Evolutionary conservation across 2,329 filamentous ascomycete genomes (phyloP).

Genomic region (Epichloe coenophiala): DNA sequence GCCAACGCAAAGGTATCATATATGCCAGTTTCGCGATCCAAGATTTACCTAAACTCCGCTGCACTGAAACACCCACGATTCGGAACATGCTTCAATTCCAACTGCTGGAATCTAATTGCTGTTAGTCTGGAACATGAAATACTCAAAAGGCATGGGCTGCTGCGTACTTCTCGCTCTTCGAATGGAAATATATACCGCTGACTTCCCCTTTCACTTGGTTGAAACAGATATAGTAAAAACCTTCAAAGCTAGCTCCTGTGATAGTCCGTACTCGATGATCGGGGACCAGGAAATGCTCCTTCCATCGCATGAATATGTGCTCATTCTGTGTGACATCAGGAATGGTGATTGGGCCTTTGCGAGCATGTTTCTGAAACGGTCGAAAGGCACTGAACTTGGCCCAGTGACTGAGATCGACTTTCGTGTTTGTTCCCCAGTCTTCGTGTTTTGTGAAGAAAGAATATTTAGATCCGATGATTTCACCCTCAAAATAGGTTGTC

Average conservation of each 20-base stretch:
- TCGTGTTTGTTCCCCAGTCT: slow-evolving; percentile 82
- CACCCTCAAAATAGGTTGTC: slow-evolving; percentile 95
- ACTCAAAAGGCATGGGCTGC: not conserved
- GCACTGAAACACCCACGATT: slow-evolving; percentile 73
- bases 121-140: not conserved
- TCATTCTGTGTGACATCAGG: slow-evolving; percentile 67
- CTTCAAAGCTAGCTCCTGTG: slow-evolving; percentile 89
- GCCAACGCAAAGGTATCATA: not conserved
- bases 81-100: slow-evolving; percentile 79
- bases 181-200: slow-evolving; percentile 93
- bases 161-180: slow-evolving; percentile 89
- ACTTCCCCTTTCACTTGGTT: slow-evolving; percentile 80
- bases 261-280: slow-evolving; percentile 88
- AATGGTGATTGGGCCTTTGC: slow-evolving; percentile 41
- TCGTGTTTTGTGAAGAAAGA: slow-evolving; percentile 84
- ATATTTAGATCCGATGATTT: slow-evolving; percentile 92
- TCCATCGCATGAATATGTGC: slow-evolving; percentile 98
- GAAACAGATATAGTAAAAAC: slow-evolving; percentile 99
- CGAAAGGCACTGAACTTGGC: slow-evolving; percentile 77
- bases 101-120: slow-evolving; percentile 64
- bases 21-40: not conserved
- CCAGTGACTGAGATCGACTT: slow-evolving; percentile 90
- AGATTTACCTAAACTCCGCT: slow-evolving; percentile 56
- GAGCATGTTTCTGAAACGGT: slow-evolving; percentile 49
- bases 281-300: slow-evolving; percentile 93